Percentiles rank a stretch among this genome's conserved stretches.
Conservation (phyloP, 2,329 filamentous ascomycete species). For the Trichoderma gracile region DNA sequence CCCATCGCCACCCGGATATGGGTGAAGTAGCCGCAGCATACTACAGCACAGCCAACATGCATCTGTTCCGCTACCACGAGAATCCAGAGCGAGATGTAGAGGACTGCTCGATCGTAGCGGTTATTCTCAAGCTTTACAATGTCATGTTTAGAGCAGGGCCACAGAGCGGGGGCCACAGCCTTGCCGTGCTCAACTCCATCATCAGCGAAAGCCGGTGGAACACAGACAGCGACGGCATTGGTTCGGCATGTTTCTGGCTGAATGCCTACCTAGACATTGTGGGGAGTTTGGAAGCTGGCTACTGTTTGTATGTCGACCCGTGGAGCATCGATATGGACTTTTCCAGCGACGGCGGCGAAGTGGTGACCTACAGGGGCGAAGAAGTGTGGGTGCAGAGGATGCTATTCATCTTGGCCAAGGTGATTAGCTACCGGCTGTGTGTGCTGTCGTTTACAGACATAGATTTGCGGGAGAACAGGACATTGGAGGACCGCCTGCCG, state of each 20-base stretch:
- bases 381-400: conserved; percentile 88
- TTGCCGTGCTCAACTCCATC: conserved; percentile 60
- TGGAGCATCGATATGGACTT: conserved; percentile 83
- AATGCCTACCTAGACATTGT: conserved; percentile 91
- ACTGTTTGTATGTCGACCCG: conserved; percentile 83
- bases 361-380: conserved; percentile 60
- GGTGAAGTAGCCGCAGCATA: conserved; percentile 79
- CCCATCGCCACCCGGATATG: conserved; percentile 68
- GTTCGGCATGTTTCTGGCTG: conserved; percentile 89
- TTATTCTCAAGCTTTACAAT: conserved; percentile 89
- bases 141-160: conserved; percentile 82
- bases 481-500: conserved; percentile 63
- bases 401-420: conserved; percentile 82
- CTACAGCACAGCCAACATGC: conserved; percentile 81
- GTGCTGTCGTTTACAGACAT: conserved; percentile 62
- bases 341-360: conserved; percentile 45
- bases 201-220: conserved; percentile 92
- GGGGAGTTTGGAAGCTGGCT: conserved; percentile 83
- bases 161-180: conserved; percentile 89
- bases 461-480: conserved; percentile 62
- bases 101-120: conserved; percentile 82
- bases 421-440: conserved; percentile 79
- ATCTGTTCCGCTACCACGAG: conserved; percentile 73
- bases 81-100: conserved; percentile 82
- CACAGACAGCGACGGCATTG: conserved; percentile 74